phyloP scores from a whole-genome alignment of 2,329 filamentous ascomycete species.

The Penicillium sp. region DNA sequence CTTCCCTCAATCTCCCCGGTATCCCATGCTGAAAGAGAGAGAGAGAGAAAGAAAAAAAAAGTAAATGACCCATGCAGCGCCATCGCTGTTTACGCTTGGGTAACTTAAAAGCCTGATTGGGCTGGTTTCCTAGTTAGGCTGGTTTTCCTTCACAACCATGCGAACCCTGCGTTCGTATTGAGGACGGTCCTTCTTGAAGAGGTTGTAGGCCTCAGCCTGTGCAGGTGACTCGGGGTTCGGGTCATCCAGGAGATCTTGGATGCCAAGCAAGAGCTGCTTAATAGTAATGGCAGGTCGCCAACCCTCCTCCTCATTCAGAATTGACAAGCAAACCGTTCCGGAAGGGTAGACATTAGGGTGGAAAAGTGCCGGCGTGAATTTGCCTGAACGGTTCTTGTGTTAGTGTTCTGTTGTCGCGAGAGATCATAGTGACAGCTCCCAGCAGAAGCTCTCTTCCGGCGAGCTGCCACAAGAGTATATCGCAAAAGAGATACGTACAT shows the following conservation, averaged over 20 bases:
- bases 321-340: conserved; percentile 94
- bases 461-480: background rate
- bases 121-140: conserved; percentile 82
- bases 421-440: background rate
- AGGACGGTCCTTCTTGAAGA: conserved; percentile 84
- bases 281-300: conserved; percentile 99
- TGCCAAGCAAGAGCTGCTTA: conserved; percentile 93
- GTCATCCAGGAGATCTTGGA: conserved; percentile 92
- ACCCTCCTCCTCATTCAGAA: conserved; percentile 95
- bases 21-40: conserved; percentile 15
- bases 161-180: conserved; percentile 89
- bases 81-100: conserved; percentile 7
- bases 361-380: conserved; percentile 93
- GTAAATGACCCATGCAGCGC: conserved; percentile 3
- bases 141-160: conserved; percentile 86
- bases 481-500: conserved; percentile 61
- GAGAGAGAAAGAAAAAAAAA: conserved; percentile 9
- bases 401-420: background rate
- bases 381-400: conserved; percentile 60
- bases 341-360: conserved; percentile 99
- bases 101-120: conserved; percentile 52
- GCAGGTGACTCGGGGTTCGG: conserved; percentile 96
- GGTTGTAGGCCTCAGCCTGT: conserved; percentile 94
- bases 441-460: background rate
- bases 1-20: background rate